Percentiles rank a stretch among this genome's conserved stretches.
These are phyloP conservation scores for Trichosporon ovoides DNA, from an alignment of 1,284 basidiomycete species.

Conservation along the genomic window DNA sequence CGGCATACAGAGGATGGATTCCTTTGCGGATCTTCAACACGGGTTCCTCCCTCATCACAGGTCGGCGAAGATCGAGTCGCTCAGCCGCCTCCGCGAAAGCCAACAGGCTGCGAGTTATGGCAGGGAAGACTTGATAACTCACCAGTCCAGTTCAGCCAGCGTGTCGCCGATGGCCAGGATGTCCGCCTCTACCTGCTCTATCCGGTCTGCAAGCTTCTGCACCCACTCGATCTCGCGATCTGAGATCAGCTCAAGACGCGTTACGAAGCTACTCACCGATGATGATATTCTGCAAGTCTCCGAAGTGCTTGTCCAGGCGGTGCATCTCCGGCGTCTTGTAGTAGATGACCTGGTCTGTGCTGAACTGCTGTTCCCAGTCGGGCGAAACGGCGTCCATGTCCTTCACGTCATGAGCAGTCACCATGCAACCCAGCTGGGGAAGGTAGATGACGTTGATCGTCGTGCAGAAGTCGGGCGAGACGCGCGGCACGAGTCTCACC, in stretches of 20 bases:
- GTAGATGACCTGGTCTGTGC: conserved; percentile 41
- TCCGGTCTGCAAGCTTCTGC: conserved; percentile 62
- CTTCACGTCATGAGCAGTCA: conserved; percentile 24
- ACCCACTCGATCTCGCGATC: conserved; percentile 66
- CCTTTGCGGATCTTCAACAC: conserved; percentile 68
- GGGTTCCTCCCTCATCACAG: conserved; percentile 69
- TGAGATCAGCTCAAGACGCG: conserved; percentile 10
- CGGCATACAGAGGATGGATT: conserved; percentile 64
- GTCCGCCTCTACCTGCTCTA: conserved; percentile 56
- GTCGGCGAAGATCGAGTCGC: conserved; percentile 61
- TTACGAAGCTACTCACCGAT: too few species aligned
- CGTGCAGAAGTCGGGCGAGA: conserved; percentile 56
- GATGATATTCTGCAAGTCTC: conserved; percentile 40
- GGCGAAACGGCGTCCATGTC: conserved; percentile 14
- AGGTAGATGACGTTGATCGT: conserved; percentile 82
- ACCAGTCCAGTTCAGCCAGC: conserved; percentile 82
- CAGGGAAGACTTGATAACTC: conserved; percentile 7
- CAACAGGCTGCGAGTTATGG: conserved; percentile 21
- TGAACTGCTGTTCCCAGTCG: conserved; percentile 42
- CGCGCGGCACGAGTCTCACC: conserved; percentile 49
- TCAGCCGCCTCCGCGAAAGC: conserved; percentile 26
- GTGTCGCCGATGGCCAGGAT: conserved; percentile 61
- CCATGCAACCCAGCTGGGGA: conserved; percentile 72
- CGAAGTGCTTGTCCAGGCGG: conserved; percentile 47
- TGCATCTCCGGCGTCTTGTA: conserved; percentile 49